Evolutionary conservation across 1,139 yeast genomes (phyloP).

Genomic region (Debaryomyces nepalensis): DNA sequence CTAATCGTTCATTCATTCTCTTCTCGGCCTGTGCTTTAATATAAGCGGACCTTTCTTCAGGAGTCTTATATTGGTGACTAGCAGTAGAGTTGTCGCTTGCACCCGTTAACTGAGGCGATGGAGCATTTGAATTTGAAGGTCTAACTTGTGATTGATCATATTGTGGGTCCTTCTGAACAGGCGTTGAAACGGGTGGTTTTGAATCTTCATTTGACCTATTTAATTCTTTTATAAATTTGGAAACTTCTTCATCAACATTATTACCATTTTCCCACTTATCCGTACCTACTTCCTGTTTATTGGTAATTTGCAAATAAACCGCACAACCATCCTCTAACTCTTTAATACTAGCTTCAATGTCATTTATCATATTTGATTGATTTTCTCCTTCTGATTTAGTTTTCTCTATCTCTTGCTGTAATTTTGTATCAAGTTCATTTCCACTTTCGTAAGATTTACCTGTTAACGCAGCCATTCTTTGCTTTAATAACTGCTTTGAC

Average conservation of each 20-base stretch:
- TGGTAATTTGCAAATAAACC: slow-evolving; percentile 46
- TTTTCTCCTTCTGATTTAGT: slow-evolving; percentile 60
- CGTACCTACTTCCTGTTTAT: slow-evolving; percentile 56
- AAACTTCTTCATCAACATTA: slow-evolving; percentile 70
- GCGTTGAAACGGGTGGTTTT: background rate
- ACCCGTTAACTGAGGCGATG: slow-evolving; percentile 20
- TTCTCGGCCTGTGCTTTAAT: slow-evolving; percentile 91
- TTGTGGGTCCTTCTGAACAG: background rate
- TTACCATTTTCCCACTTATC: slow-evolving; percentile 86
- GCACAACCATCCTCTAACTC: slow-evolving; percentile 70
- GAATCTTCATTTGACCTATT: slow-evolving; percentile 25
- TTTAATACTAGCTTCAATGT: slow-evolving; percentile 73
- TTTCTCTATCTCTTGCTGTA: slow-evolving; percentile 58
- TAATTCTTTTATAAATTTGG: slow-evolving; percentile 62
- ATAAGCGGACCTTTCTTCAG: slow-evolving; percentile 78
- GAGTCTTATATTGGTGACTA: slow-evolving; percentile 33
- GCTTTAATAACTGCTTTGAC: slow-evolving; percentile 74
- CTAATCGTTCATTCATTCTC: slow-evolving; percentile 87
- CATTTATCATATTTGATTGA: slow-evolving; percentile 64
- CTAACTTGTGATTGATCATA: background rate
- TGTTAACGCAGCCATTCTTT: slow-evolving; percentile 90
- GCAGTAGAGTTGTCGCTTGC: slow-evolving; percentile 17
- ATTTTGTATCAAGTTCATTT: slow-evolving; percentile 54
- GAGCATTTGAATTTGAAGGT: slow-evolving; percentile 4
- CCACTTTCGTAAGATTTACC: slow-evolving; percentile 59